Evolutionary conservation across 2,329 filamentous ascomycete species (phyloP).

Genomic region (Metarhizium album): DNA sequence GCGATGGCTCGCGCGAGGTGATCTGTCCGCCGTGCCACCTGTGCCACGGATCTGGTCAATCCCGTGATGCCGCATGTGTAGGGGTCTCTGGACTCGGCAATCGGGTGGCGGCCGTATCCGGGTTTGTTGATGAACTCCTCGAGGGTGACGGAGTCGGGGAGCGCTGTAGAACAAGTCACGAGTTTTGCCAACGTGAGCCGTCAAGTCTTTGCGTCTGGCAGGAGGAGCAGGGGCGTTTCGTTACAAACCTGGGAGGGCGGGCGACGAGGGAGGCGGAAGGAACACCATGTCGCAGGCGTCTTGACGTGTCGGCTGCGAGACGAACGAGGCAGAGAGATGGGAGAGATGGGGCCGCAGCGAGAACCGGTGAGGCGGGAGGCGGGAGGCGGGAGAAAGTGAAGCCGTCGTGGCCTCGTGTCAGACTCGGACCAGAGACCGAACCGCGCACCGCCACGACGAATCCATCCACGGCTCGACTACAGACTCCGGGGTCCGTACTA

Average conservation of each 20-base stretch:
- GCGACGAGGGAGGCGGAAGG: conserved; percentile 49
- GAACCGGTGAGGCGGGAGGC: too few relatives aligned
- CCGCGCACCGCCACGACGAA: too few relatives aligned
- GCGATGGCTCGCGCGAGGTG: conserved; percentile 56
- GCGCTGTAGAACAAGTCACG: conserved; percentile 27
- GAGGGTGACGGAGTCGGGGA: conserved; percentile 65
- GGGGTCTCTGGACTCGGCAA: conserved; percentile 53
- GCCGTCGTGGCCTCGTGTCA: too few relatives aligned
- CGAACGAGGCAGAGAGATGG: too few relatives aligned
- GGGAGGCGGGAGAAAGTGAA: too few relatives aligned
- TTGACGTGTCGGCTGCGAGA: neutral
- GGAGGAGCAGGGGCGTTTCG: neutral
- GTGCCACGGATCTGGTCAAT: conserved; percentile 49
- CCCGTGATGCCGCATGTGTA: conserved; percentile 71
- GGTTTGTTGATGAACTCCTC: conserved; percentile 70
- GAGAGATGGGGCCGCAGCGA: too few relatives aligned
- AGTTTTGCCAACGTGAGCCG: neutral
- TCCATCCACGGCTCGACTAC: too few relatives aligned
- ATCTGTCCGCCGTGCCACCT: conserved; percentile 57
- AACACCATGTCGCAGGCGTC: conserved; percentile 38
- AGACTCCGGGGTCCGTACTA: too few relatives aligned
- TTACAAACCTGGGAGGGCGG: conserved; percentile 43
- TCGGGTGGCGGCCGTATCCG: conserved; percentile 52
- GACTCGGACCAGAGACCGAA: too few relatives aligned
- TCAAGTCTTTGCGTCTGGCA: too few relatives aligned